Evolutionary conservation across 148 eudicot genomes (phyloP).

Genomic region (Persicaria maculosa): DNA sequence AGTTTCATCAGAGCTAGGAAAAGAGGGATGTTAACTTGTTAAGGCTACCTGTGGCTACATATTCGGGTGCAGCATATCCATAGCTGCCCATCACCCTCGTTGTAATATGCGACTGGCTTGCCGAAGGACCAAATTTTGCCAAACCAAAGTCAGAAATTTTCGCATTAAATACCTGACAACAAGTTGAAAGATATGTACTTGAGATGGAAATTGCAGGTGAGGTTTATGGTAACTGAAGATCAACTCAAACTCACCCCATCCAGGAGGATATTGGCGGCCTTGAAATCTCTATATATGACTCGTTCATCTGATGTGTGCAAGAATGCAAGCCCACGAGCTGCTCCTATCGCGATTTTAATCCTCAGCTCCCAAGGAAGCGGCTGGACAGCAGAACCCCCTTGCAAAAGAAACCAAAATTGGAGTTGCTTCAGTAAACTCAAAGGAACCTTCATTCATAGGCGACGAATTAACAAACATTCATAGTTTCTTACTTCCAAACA

Average conservation of each 20-base stretch:
- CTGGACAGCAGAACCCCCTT: constrained; percentile 67
- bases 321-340: constrained; percentile 72
- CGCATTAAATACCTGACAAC: constrained; percentile 54
- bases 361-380: constrained; percentile 88
- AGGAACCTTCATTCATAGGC: background rate
- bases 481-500: constrained; percentile 63
- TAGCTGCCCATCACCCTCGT: constrained; percentile 73
- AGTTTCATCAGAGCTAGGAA: background rate
- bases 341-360: constrained; percentile 75
- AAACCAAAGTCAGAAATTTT: constrained; percentile 83
- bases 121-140: constrained; percentile 68
- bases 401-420: background rate
- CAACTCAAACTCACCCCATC: constrained; percentile 50
- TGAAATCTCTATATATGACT: constrained; percentile 72
- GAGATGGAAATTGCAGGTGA: background rate
- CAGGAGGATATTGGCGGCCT: constrained; percentile 77
- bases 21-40: no score
- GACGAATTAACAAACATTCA: background rate
- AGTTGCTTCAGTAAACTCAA: background rate
- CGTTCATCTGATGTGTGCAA: constrained; percentile 56
- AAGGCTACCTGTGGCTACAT: constrained; percentile 73
- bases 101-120: constrained; percentile 57
- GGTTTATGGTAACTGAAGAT: background rate
- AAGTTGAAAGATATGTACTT: background rate
- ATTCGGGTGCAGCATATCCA: constrained; percentile 91